These are phyloP conservation scores for Fragosphaeria purpurea DNA, from an alignment of 2,329 filamentous ascomycete genomes.

Conservation along the genomic window DNA sequence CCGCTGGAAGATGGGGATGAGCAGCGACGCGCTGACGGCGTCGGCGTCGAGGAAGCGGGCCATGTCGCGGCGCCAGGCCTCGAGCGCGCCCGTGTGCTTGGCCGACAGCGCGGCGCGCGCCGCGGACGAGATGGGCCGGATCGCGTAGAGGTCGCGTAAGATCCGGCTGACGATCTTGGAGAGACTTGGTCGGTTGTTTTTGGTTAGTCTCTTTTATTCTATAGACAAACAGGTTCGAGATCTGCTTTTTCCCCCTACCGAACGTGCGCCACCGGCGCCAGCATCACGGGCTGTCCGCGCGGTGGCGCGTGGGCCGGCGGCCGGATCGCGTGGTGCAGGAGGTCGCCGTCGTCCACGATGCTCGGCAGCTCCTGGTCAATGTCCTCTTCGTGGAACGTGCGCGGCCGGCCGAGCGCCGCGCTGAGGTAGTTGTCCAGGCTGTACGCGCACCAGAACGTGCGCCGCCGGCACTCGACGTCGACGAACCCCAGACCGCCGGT, in stretches of 20 bases:
- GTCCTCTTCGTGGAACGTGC: conserved; percentile 53
- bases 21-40: conserved; percentile 9
- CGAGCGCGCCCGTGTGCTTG: conserved; percentile 20
- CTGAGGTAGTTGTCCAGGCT: conserved; percentile 55
- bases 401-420: conserved; percentile 49
- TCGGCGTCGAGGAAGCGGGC: conserved; percentile 29
- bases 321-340: conserved; percentile 12
- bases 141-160: conserved; percentile 25
- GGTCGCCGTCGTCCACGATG: conserved; percentile 43
- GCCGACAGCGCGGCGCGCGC: conserved; percentile 18
- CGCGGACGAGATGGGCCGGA: conserved; percentile 22
- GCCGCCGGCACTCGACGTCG: conserved; percentile 28
- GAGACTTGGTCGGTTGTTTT: conserved; percentile 9
- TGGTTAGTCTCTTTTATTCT: too few species aligned
- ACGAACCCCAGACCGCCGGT: conserved; percentile 19
- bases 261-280: conserved; percentile 4
- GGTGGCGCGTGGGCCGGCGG: neutral
- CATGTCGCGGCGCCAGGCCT: conserved; percentile 23
- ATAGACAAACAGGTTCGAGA: too few species aligned
- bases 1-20: conserved; percentile 13
- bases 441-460: conserved; percentile 56
- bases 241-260: neutral
- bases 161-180: conserved; percentile 26
- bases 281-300: conserved; percentile 5
- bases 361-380: conserved; percentile 52